Evolutionary conservation across 208 protist species (phyloP).

Genomic region (Naegleria lovaniensis): DNA sequence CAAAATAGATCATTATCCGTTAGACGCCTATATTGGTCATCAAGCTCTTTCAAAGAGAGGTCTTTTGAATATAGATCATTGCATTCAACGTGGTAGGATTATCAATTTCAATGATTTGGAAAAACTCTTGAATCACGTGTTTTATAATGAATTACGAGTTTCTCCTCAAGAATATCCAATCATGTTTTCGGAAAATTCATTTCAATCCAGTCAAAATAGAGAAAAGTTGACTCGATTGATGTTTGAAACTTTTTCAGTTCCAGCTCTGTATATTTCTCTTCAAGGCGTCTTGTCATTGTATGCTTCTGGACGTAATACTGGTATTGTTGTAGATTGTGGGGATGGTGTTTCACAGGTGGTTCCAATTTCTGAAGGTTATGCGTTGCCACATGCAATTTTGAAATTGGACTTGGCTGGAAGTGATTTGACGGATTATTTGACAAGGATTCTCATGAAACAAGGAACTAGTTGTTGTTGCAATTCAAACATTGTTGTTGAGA

Average conservation of each 20-base stretch:
- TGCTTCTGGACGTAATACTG: slow-evolving; percentile 75
- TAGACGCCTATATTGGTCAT: too few relatives aligned
- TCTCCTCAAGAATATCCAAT: slow-evolving; percentile 5
- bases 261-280: slow-evolving; percentile 79
- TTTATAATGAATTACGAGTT: slow-evolving; percentile 17
- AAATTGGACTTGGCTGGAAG: slow-evolving; percentile 62
- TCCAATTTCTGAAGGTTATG: slow-evolving; percentile 84
- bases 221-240: slow-evolving; percentile 79
- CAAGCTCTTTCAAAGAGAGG: too few relatives aligned
- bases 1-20: too few relatives aligned
- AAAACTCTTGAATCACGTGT: slow-evolving; percentile 2
- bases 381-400: too few relatives aligned
- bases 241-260: slow-evolving; percentile 81
- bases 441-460: slow-evolving; percentile 58
- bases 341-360: slow-evolving; percentile 83
- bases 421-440: slow-evolving; percentile 66
- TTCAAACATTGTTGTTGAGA: slow-evolving; percentile 64
- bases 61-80: too few relatives aligned
- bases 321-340: slow-evolving; percentile 82
- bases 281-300: slow-evolving; percentile 92
- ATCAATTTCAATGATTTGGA: slow-evolving; percentile 25
- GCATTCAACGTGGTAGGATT: slow-evolving; percentile 27
- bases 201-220: slow-evolving; percentile 57
- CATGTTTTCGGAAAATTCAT: slow-evolving; percentile 15
- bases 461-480: too few relatives aligned